Evolutionary conservation across 495 filamentous ascomycete genomes (phyloP).

Genomic region (Aspergillus homomorphus): DNA sequence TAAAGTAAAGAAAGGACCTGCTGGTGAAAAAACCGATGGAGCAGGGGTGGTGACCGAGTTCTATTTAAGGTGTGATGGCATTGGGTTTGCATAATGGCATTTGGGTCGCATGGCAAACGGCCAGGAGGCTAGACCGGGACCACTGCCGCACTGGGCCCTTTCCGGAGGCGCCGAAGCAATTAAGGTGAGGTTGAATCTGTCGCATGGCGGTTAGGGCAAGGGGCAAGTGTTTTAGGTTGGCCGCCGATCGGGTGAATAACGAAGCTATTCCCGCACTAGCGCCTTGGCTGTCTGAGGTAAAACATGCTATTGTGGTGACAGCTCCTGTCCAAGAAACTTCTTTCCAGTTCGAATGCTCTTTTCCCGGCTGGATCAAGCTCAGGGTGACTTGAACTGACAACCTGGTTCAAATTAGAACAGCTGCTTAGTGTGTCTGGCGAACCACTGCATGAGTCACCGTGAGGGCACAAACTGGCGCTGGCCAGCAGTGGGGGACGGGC

Average conservation of each 20-base stretch:
- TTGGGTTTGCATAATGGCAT: neutral
- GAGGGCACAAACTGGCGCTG: neutral
- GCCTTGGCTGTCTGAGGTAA: constrained; percentile 4
- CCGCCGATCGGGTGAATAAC: neutral
- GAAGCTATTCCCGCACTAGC: neutral
- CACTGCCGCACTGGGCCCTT: constrained; percentile 1
- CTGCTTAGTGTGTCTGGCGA: neutral
- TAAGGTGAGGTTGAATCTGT: constrained; percentile 5
- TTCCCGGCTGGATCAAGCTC: neutral
- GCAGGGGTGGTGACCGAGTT: neutral
- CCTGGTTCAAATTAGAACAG: neutral
- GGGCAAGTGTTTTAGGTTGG: constrained; percentile 6
- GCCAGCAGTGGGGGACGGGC: neutral
- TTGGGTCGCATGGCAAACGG: neutral
- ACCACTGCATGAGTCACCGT: neutral
- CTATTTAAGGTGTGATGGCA: neutral
- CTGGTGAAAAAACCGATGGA: neutral
- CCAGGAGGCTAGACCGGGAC: neutral
- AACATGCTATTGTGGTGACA: neutral
- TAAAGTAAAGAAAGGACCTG: neutral
- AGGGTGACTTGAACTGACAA: neutral
- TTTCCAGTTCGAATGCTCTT: neutral
- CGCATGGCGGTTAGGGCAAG: constrained; percentile 1
- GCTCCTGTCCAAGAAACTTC: neutral
- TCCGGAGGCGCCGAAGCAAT: constrained; percentile 4